phyloP scores from a whole-genome alignment of 164 flowering plant species.

The Vitis cinerea region DNA sequence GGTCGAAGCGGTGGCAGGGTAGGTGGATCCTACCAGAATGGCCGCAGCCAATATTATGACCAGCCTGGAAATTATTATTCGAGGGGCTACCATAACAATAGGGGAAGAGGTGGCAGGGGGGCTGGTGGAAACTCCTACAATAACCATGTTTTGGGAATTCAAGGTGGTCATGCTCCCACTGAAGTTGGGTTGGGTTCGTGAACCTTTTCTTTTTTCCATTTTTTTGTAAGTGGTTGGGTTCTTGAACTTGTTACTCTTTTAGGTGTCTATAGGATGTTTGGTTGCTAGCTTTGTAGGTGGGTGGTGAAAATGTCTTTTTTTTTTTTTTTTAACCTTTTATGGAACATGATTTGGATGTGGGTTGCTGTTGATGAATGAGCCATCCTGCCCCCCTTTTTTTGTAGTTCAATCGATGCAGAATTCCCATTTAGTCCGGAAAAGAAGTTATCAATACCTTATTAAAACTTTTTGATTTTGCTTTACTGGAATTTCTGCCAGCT shows the following conservation, averaged over 20 bases:
- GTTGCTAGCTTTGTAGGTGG: slow-evolving; percentile 9
- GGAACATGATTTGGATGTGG: slow-evolving; percentile 9
- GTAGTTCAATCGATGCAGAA: slow-evolving; percentile 1
- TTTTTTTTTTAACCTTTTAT: not conserved
- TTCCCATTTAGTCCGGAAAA: not conserved
- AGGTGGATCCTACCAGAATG: slow-evolving; percentile 69
- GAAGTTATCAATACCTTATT: not conserved
- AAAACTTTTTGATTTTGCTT: too few relatives aligned
- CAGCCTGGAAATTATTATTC: slow-evolving; percentile 55
- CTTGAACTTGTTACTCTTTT: slow-evolving; percentile 17
- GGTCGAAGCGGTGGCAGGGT: slow-evolving; percentile 56
- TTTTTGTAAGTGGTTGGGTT: slow-evolving; percentile 12
- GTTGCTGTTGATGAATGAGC: slow-evolving; percentile 11
- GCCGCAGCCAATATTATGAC: slow-evolving; percentile 55
- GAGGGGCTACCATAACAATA: slow-evolving; percentile 42
- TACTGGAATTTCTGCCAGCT: too few relatives aligned
- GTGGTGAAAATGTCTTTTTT: slow-evolving; percentile 12
- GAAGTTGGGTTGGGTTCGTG: slow-evolving; percentile 34
- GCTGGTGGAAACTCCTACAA: slow-evolving; percentile 44
- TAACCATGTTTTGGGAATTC: slow-evolving; percentile 36
- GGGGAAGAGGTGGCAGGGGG: slow-evolving; percentile 60
- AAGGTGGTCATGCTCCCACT: slow-evolving; percentile 28
- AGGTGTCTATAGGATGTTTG: slow-evolving; percentile 12
- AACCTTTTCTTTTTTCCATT: slow-evolving; percentile 2
- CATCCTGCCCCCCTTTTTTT: slow-evolving; percentile 14